Evolutionary conservation across 306 rosid species (phyloP), one percentile per base, ranked within the genome.

Genomic region (Mucuna pruriens): DNA sequence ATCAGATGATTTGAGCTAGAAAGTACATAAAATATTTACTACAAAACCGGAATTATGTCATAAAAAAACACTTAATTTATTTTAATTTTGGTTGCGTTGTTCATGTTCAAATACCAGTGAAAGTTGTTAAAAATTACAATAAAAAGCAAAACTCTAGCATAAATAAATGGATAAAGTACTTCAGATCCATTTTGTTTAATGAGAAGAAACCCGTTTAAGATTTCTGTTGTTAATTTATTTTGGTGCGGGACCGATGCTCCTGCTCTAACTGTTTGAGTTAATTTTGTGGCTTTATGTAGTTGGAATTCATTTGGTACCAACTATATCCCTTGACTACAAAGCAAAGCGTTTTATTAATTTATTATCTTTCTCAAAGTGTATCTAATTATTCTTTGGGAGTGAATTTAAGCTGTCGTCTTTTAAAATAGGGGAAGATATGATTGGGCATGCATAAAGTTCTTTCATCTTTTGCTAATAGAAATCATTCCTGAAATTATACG

Each of bases 321-420:
- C 87, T 87, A 73, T 36, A 77, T 80, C 74, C 78, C 90, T 87
- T 87, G 31, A 74, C 44, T 20, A 75, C 68, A 40, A 86, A 87
- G 90, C 84, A 77, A 87, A 67, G 60, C 22, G 36, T 73, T 57
- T 72, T 45, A 55, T 36, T 80, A 11, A 54, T 54, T 61, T 60
- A 4, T 29, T 86, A 77, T 22, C 15, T 55, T 65, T 31, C 39
- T 48, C 61, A 25, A 81, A 73, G 20, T 46, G 73, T 13, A 8
- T 26, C 54, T 31, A 71, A 76, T 78, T 80, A 80, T 58, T 71
- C 22, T 62, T 40, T 62, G 26, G 26, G 78, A 19, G 57, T 39
- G 54, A 75, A 63, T 44, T 49, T 34, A 34, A 83, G 66, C 61
- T 63, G 86, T 64, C 75, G 3, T 79, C 52, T 76, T 72, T 51